Base-by-base conservation (phyloP, 2,329 filamentous ascomycete species). In the Arthrobotrys sphaeroides region DNA sequence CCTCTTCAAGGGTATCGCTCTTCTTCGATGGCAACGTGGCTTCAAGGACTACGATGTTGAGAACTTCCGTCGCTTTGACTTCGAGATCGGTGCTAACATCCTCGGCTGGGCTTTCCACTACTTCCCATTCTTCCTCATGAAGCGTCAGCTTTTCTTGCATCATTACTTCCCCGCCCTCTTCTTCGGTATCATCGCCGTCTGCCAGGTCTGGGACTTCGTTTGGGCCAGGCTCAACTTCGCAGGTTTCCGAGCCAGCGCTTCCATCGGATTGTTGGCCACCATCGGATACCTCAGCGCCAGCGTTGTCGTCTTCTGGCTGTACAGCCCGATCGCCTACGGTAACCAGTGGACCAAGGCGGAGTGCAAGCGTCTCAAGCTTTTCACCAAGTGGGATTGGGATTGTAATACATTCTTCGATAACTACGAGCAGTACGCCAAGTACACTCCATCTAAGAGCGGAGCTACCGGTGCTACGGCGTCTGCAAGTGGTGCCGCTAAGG, bases 111-210 rank as follows among this genome's bases (percentile, higher is more conserved):
- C 92, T 53, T 90, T 99, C 83, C 95, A 99, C 84, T 99, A 97
- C 85, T 98, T 99, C 86, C 95, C 95, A 9, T 99, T 99, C 85
- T 99, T 90, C 85, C 88, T 99, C 70, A 98, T 99, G 95, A 90
- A 95, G 82, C 93, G 95, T 80, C 95, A 99, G 84, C 89, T 99
- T 36, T 99, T 99, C 87, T 86, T 99, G 77, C 95, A 99, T 83
- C 95, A 99, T 84, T 99, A 99, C 83, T 95, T 99, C 84, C 95
- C 95, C 0, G 95, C 95, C 1, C 88, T 99, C 12, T 96, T 97
- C 85, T 99, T 99, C 82, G 93, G 91, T 77, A 89, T 99, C 80
- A 90, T 98, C 78, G 90, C 91, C 6, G 87, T 97, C 68, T 95
- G 90, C 83, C 94, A 98, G 83, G 87, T 91, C 57, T 94, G 93